A percentile compares a stretch with the other conserved stretches of the same genome.
Conservation (phyloP, 1,284 basidiomycete species). For the Trichosporon asahii region DNA sequence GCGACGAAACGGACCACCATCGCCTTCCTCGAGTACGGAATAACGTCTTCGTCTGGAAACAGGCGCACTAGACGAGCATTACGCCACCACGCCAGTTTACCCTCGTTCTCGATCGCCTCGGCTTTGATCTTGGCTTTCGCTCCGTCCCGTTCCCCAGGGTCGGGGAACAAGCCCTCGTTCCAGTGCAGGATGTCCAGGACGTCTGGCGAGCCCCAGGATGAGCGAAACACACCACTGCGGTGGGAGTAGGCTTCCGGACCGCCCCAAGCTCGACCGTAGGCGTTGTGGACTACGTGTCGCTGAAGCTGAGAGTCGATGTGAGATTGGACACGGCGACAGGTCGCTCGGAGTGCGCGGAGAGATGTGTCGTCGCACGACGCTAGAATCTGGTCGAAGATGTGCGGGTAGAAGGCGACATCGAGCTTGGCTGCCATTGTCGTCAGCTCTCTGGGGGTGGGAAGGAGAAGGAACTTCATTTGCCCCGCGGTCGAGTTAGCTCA, state of each 20-base stretch:
- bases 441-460: background rate
- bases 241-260: background rate
- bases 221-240: background rate
- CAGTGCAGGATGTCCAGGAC: background rate
- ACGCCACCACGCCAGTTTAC: background rate
- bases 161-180: background rate
- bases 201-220: background rate
- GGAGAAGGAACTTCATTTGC: background rate
- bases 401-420: background rate
- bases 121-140: background rate
- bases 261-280: background rate
- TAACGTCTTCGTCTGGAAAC: background rate
- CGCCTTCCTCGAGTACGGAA: background rate
- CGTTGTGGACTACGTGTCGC: background rate
- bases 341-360: background rate
- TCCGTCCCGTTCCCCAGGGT: background rate
- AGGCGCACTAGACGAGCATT: background rate
- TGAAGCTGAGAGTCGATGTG: background rate
- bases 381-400: background rate
- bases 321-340: background rate
- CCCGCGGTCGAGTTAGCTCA: background rate
- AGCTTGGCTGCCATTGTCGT: background rate
- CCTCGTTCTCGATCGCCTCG: background rate
- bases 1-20: background rate
- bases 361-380: background rate